Evolutionary conservation across 2,329 filamentous ascomycete species (phyloP), one percentile per base, ranked within the genome.

Genomic region (Hypoxylon sp.): DNA sequence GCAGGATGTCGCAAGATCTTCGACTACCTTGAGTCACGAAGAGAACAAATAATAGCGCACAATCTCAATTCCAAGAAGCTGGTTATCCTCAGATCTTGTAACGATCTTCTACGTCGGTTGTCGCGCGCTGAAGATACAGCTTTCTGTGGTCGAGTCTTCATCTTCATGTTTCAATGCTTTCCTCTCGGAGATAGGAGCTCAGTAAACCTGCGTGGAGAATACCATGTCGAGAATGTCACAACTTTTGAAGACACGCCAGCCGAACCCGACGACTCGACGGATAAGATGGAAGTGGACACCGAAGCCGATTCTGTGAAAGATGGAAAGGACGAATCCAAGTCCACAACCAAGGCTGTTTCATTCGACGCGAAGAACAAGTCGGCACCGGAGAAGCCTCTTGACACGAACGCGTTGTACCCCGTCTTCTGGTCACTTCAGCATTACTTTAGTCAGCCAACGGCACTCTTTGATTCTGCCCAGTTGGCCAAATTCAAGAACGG

Each of bases 141-240:
- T 0, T 99, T 99, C 78, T 99, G 96, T 76, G 96, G 96, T 14
- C 89, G 96, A 41, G 96, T 99, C 25, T 98, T 98, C 80, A 98
- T 99, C 70, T 99, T 98, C 80, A 89, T 99, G 77, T 99, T 98
- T 80, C 96, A 99, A 79, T 97, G 94, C 79, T 98, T 99, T 75
- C 96, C 96, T 1, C 85, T 99, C 0, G 95, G 95, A 32, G 97
- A 99, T 80, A 96, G 95, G 78, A 98, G 96, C 78, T 98, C 96
- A 0, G 96, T 99, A 53, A 99, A 99, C 76, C 85, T 98, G 41
- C 89, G 96, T 56, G 96, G 96, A 73, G 95, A 98, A 81, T 99
- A 96, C 73, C 96, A 99, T 76, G 89, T 92, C 25, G 96, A 98
- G 75, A 99, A 99, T 83, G 88, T 94, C 60, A 99, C 97, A 1